Percentiles rank a stretch among this genome's conserved stretches.
Conservation (phyloP, 2,329 filamentous ascomycete species). For the Ophiostoma tasmaniense region DNA sequence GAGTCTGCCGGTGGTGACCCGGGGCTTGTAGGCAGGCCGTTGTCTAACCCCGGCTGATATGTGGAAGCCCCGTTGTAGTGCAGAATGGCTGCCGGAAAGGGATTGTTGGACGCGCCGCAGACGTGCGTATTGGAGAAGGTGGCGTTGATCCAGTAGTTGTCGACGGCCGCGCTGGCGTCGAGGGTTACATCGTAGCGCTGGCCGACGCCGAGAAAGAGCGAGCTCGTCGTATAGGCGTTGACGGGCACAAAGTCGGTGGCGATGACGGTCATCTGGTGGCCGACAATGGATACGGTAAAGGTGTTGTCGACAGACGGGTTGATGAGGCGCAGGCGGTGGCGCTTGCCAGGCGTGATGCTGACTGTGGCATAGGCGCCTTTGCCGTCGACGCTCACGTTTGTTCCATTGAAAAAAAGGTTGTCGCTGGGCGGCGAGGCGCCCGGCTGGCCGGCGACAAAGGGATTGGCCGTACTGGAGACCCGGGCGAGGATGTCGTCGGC, state of each 20-base stretch:
- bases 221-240: constrained; percentile 36
- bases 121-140: constrained; percentile 24
- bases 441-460: constrained; percentile 21
- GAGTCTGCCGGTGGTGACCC: no score
- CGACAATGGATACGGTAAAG: constrained; percentile 39
- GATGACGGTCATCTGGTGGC: constrained; percentile 37
- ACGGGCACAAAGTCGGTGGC: constrained; percentile 44
- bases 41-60: no score
- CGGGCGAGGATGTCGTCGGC: constrained; percentile 23
- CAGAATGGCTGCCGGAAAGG: constrained; percentile 26
- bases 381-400: constrained; percentile 25
- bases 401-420: constrained; percentile 37
- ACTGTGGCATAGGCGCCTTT: constrained; percentile 27
- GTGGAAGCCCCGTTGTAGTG: constrained; percentile 18
- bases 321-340: constrained; percentile 39
- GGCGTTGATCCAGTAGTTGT: constrained; percentile 36
- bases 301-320: constrained; percentile 42
- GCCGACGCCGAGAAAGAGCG: constrained; percentile 41
- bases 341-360: constrained; percentile 34
- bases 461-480: constrained; percentile 20
- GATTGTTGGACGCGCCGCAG: constrained; percentile 24
- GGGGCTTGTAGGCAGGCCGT: no score
- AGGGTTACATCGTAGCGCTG: constrained; percentile 42
- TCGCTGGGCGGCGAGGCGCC: constrained; percentile 27
- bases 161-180: constrained; percentile 27